phyloP scores from a whole-genome alignment of 2,329 filamentous ascomycete genomes.

The Magnaporthiopsis poae region DNA sequence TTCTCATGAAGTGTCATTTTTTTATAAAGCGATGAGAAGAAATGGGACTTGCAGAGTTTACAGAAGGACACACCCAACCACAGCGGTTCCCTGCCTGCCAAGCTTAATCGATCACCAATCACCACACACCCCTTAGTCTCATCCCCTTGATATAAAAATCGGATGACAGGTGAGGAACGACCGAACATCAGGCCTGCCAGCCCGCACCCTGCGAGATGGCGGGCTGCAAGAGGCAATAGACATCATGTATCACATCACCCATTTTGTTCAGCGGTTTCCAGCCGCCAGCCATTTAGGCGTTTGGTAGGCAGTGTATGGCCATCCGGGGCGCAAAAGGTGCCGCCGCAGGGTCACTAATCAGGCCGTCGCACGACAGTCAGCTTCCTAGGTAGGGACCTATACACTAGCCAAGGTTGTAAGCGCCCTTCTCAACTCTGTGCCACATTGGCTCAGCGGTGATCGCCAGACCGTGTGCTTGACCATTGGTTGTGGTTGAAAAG shows the following conservation, averaged over 20 bases:
- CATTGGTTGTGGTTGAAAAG: not conserved
- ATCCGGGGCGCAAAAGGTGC: not conserved
- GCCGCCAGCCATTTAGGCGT: too few relatives aligned
- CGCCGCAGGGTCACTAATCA: not conserved
- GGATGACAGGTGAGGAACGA: not conserved
- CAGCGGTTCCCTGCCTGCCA: not conserved
- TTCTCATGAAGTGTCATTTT: not conserved
- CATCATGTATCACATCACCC: too few relatives aligned
- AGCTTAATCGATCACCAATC: not conserved
- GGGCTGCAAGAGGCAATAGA: too few relatives aligned
- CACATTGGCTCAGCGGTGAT: not conserved
- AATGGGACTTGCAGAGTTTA: not conserved
- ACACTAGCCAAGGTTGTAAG: not conserved
- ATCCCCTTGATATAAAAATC: not conserved
- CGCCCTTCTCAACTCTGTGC: not conserved
- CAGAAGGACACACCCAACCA: too few relatives aligned
- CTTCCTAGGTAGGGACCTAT: too few relatives aligned
- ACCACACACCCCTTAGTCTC: not conserved
- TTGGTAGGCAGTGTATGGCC: not conserved
- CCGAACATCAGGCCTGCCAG: not conserved
- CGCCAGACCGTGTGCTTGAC: not conserved
- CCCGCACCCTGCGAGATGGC: not conserved
- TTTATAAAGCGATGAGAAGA: not conserved
- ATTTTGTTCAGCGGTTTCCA: too few relatives aligned
- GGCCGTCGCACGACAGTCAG: too few relatives aligned